Conservation (phyloP, 2,329 filamentous ascomycete genomes). For the Apiospora kogelbergensis region DNA sequence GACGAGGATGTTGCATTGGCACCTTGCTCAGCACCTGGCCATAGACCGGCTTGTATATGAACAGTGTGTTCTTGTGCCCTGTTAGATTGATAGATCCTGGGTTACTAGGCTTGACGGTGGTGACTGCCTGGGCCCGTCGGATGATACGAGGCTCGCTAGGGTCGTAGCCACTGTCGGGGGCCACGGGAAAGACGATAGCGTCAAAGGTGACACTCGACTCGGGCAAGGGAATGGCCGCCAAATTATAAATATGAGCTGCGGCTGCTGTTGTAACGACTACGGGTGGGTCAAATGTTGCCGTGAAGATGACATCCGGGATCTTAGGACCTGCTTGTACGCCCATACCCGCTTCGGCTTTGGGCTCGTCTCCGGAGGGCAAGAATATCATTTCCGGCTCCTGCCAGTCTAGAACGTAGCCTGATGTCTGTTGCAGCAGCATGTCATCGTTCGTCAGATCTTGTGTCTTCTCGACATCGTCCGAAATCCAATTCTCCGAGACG, state of each 20-base stretch:
- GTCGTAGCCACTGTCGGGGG: slow-evolving; percentile 48
- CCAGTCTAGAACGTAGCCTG: slow-evolving; percentile 62
- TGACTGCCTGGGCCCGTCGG: slow-evolving; percentile 45
- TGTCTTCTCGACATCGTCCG: slow-evolving; percentile 62
- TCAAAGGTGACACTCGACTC: slow-evolving; percentile 53
- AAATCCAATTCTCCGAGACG: slow-evolving; percentile 74
- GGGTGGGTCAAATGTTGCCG: slow-evolving; percentile 72
- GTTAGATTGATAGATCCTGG: not conserved
- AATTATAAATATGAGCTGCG: slow-evolving; percentile 61
- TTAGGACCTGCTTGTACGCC: slow-evolving; percentile 42
- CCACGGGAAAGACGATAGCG: slow-evolving; percentile 55
- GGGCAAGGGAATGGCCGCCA: slow-evolving; percentile 48
- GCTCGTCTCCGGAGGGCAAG: slow-evolving; percentile 46
- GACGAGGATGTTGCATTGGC: slow-evolving; percentile 75
- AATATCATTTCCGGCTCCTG: slow-evolving; percentile 68
- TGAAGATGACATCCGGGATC: slow-evolving; percentile 72
- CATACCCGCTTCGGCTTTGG: slow-evolving; percentile 45
- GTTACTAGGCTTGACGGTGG: slow-evolving; percentile 33
- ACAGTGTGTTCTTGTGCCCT: slow-evolving; percentile 60
- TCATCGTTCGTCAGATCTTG: slow-evolving; percentile 43
- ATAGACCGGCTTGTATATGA: slow-evolving; percentile 72
- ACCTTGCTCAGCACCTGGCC: slow-evolving; percentile 66
- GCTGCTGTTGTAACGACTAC: slow-evolving; percentile 66
- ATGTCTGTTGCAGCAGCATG: slow-evolving; percentile 29
- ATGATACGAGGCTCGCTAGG: slow-evolving; percentile 60